phyloP scores from a whole-genome alignment of 257 asterid genomes.

The Salvia miltiorrhiza region DNA sequence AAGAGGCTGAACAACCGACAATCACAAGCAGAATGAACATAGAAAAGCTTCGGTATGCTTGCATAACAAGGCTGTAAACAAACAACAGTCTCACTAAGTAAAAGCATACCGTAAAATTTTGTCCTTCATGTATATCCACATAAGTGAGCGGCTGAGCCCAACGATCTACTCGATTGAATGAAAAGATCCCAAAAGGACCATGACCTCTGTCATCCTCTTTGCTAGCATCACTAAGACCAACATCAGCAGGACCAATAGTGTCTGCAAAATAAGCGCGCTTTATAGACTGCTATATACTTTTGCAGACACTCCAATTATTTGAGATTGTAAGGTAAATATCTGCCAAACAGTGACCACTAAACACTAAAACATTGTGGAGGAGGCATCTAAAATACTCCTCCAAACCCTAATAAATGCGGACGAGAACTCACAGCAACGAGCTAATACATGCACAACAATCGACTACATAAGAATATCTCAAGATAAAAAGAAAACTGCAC shows the following conservation, averaged over 20 bases:
- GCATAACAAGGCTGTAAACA: not conserved
- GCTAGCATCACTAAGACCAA: conserved; percentile 67
- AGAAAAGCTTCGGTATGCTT: not conserved
- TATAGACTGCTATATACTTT: not conserved
- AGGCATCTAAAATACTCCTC: not conserved
- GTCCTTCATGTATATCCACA: conserved; percentile 71
- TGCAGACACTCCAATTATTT: not conserved
- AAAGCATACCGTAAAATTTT: conserved; percentile 64
- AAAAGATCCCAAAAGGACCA: conserved; percentile 65
- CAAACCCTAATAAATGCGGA: conserved; percentile 1
- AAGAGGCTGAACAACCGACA: not conserved
- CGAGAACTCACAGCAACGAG: conserved; percentile 3
- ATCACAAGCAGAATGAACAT: not conserved
- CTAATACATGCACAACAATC: conserved; percentile 6
- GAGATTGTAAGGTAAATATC: not conserved
- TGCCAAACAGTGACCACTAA: not conserved
- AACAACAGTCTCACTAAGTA: conserved; percentile 4
- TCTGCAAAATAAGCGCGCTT: conserved; percentile 46
- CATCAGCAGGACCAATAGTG: conserved; percentile 67
- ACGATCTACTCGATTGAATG: conserved; percentile 68
- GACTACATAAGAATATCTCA: not conserved
- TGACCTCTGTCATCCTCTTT: conserved; percentile 86
- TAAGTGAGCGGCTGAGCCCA: conserved; percentile 95
- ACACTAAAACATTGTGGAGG: not conserved
- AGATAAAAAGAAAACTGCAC: conserved; percentile 2